Conservation (phyloP, 176 grass and related monocot species). For the sorghum (Sorghum bicolor) region Sorghum_bicolor_NCBIv3 NC_012870.2:3753001-3753500, state of each 20-base stretch:
- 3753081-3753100: constrained; percentile 34
- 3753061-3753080: constrained; percentile 46
- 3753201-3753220: constrained; percentile 27
- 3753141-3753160: constrained; percentile 35
- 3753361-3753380: constrained; percentile 64
- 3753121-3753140: constrained; percentile 42
- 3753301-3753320: constrained; percentile 51
- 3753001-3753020: constrained; percentile 41
- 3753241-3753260: constrained; percentile 39
- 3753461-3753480: constrained; percentile 37
- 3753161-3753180: constrained; percentile 50
- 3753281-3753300: constrained; percentile 43
- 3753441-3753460: constrained; percentile 57
- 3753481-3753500: constrained; percentile 60
- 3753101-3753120: constrained; percentile 24
- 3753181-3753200: constrained; percentile 40
- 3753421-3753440: constrained; percentile 67
- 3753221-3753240: constrained; percentile 27
- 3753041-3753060: constrained; percentile 37
- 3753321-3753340: constrained; percentile 50
- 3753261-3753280: constrained; percentile 50
- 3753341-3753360: constrained; percentile 37
- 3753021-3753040: constrained; percentile 52
- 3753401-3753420: constrained; percentile 11
- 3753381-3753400: constrained; percentile 58